Percentiles rank a stretch among this genome's conserved stretches.
These are phyloP conservation scores for Auxenochlorella pyrenoidosa DNA, from an alignment of 139 green algal species.

Conservation along the genomic window DNA sequence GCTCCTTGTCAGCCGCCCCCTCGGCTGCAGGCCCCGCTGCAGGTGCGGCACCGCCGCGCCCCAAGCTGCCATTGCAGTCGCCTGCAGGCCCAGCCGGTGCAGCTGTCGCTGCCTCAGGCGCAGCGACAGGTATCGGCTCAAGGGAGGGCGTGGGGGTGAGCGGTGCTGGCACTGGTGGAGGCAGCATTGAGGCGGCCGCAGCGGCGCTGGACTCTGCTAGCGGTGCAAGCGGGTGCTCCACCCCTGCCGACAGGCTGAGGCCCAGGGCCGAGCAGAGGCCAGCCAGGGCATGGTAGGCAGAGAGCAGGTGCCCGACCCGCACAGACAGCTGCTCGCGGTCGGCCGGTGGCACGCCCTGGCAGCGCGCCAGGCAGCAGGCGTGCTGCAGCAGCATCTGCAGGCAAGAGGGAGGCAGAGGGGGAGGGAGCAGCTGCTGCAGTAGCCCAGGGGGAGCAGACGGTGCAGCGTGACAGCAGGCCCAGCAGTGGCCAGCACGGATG, in stretches of 20 bases:
- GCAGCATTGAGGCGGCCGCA: background rate
- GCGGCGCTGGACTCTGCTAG: background rate
- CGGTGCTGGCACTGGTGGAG: background rate
- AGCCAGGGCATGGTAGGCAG: slow-evolving; percentile 23
- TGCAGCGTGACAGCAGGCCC: background rate
- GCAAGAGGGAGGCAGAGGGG: background rate
- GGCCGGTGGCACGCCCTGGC: background rate
- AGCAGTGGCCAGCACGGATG: background rate
- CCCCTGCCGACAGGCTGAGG: background rate
- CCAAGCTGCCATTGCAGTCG: background rate
- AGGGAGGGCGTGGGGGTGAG: background rate
- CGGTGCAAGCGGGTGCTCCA: background rate
- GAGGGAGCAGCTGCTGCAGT: background rate
- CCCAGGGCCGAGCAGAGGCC: background rate
- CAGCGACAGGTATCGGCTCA: too few species aligned
- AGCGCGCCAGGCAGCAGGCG: slow-evolving; percentile 6
- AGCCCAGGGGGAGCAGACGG: background rate
- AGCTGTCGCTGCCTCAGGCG: background rate
- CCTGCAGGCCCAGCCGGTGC: background rate
- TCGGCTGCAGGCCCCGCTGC: background rate
- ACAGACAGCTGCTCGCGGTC: slow-evolving; percentile 17
- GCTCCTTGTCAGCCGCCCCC: background rate
- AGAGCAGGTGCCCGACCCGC: slow-evolving; percentile 20
- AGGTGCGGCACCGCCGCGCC: too few species aligned
- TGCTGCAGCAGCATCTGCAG: slow-evolving; percentile 20